Percentiles rank a stretch among this genome's conserved stretches.
Conservation (phyloP, 805 yeast genomes). For the Candida nonsorbophila region DNA sequence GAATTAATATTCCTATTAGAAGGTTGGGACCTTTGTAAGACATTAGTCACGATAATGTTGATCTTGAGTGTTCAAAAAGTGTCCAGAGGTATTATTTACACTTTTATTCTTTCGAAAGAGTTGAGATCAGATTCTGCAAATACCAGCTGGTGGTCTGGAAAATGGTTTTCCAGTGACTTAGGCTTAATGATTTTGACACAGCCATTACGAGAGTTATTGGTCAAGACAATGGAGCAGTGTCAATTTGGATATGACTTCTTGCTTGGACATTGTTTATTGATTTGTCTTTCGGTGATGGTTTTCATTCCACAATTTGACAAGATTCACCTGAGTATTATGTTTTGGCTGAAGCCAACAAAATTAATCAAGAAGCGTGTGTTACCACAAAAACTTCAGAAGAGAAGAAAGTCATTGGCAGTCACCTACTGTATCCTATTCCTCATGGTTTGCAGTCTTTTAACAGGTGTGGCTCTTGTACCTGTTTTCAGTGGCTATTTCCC, state of each 20-base stretch:
- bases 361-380: conserved; percentile 33
- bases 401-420: conserved; percentile 19
- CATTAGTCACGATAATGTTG: conserved; percentile 35
- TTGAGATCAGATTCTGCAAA: conserved; percentile 35
- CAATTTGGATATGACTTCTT: conserved; percentile 45
- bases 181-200: conserved; percentile 36
- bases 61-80: conserved; percentile 32
- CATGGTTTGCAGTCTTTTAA: conserved; percentile 31
- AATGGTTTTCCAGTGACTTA: conserved; percentile 36
- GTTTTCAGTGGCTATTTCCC: conserved; percentile 19
- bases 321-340: conserved; percentile 44
- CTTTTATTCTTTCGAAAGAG: conserved; percentile 37
- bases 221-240: conserved; percentile 41
- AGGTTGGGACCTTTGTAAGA: conserved; percentile 35
- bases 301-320: conserved; percentile 44
- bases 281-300: conserved; percentile 34
- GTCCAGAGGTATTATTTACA: conserved; percentile 19
- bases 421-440: conserved; percentile 46
- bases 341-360: conserved; percentile 42
- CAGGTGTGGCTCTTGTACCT: conserved; percentile 44
- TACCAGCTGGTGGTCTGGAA: conserved; percentile 52
- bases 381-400: conserved; percentile 32
- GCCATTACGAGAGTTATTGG: conserved; percentile 41
- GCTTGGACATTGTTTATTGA: conserved; percentile 37
- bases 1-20: conserved; percentile 36